phyloP scores from a whole-genome alignment of 176 grass and related monocot species.

The Avena eriantha region DNA sequence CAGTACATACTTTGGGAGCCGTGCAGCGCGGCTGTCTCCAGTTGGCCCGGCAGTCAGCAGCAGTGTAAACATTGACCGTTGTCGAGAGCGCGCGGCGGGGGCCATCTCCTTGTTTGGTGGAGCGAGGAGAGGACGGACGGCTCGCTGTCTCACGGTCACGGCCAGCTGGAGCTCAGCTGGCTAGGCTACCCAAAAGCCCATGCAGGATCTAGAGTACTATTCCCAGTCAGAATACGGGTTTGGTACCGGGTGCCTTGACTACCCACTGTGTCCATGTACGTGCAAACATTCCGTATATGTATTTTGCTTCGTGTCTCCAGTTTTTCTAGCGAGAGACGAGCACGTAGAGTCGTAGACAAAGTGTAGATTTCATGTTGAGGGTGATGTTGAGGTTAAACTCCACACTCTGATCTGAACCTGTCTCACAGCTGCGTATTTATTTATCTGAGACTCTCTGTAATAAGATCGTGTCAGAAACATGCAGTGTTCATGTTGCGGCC shows the following conservation, averaged over 20 bases:
- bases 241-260: background rate
- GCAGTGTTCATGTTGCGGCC: no score
- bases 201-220: background rate
- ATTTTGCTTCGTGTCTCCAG: background rate
- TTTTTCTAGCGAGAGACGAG: background rate
- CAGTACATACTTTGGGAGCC: background rate
- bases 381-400: no score
- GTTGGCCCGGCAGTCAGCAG: background rate
- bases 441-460: no score
- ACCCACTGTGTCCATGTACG: background rate
- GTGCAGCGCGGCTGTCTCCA: background rate
- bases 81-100: background rate
- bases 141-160: background rate
- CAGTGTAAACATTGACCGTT: background rate
- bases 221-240: constrained; percentile 23
- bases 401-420: no score
- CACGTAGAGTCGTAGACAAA: no score
- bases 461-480: no score
- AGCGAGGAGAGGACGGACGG: background rate
- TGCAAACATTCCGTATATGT: background rate
- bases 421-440: no score
- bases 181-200: background rate
- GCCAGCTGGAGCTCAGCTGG: constrained; percentile 23
- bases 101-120: background rate
- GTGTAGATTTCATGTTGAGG: no score